phyloP scores from a whole-genome alignment of 306 rosid species.

The Citrullus mucosospermus region DNA sequence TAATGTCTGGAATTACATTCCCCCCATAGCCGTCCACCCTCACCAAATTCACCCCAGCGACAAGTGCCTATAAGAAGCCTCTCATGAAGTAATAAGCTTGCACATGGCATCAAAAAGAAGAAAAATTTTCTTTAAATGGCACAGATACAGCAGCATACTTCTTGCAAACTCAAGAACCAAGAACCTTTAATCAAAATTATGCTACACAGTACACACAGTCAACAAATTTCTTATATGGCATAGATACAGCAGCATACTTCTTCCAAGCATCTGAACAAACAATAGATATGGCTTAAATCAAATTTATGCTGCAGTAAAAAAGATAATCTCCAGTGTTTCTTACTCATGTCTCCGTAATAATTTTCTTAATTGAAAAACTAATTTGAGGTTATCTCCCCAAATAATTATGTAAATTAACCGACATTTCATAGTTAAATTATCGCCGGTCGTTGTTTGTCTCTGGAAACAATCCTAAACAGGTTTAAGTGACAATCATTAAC shows the following conservation, averaged over 20 bases:
- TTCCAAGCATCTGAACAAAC: neutral
- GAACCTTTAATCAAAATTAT: neutral
- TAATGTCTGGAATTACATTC: constrained; percentile 75
- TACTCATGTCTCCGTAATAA: neutral
- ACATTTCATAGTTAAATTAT: neutral
- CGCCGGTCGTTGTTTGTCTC: neutral
- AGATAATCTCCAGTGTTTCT: neutral
- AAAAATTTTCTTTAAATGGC: neutral
- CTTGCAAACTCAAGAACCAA: neutral
- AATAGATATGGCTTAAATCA: neutral
- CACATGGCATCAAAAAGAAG: neutral
- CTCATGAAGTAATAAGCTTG: neutral
- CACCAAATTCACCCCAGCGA: constrained; percentile 90
- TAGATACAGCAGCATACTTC: neutral
- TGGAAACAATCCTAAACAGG: neutral
- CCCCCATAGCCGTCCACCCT: constrained; percentile 95
- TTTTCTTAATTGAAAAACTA: neutral
- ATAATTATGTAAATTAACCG: neutral
- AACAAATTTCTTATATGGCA: neutral
- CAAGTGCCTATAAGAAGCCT: constrained; percentile 45
- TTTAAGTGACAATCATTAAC: neutral
- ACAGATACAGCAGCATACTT: neutral
- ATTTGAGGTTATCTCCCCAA: neutral
- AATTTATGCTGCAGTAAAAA: neutral
- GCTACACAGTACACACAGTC: neutral